Evolutionary conservation across 495 filamentous ascomycete species (phyloP).

Genomic region (Lasiosphaeria ovina): DNA sequence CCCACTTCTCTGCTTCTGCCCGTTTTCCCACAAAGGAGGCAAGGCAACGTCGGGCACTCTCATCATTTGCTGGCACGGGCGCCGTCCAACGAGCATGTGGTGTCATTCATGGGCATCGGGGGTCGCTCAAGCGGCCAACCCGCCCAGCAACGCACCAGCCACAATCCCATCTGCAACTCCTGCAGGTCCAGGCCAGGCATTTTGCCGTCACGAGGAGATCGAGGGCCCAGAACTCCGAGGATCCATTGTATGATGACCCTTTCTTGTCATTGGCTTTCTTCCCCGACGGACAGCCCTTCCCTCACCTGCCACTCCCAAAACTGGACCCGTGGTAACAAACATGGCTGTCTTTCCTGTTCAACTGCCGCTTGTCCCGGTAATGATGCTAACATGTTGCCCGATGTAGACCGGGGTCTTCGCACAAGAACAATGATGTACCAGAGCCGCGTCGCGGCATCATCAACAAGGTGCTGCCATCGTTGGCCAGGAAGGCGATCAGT

Average conservation of each 20-base stretch:
- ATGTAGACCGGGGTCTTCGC: too few species aligned
- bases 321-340: background rate
- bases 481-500: slow-evolving; percentile 39
- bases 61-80: too few species aligned
- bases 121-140: too few species aligned
- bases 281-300: background rate
- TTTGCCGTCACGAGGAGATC: slow-evolving; percentile 5
- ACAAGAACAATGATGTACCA: background rate
- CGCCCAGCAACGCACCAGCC: too few species aligned
- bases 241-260: background rate
- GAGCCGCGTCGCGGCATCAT: background rate
- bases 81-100: too few species aligned
- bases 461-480: slow-evolving; percentile 47
- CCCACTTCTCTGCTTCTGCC: too few species aligned
- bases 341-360: background rate
- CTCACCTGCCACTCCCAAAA: background rate
- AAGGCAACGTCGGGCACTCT: too few species aligned
- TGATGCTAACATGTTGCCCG: background rate
- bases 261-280: slow-evolving; percentile 1
- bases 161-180: background rate
- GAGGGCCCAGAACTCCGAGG: background rate
- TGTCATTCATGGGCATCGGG: too few species aligned
- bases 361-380: background rate
- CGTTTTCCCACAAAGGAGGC: too few species aligned
- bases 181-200: slow-evolving; percentile 49